These are phyloP conservation scores for Paxillus involutus DNA, from an alignment of 768 basidiomycete genomes.

Conservation along the genomic window DNA sequence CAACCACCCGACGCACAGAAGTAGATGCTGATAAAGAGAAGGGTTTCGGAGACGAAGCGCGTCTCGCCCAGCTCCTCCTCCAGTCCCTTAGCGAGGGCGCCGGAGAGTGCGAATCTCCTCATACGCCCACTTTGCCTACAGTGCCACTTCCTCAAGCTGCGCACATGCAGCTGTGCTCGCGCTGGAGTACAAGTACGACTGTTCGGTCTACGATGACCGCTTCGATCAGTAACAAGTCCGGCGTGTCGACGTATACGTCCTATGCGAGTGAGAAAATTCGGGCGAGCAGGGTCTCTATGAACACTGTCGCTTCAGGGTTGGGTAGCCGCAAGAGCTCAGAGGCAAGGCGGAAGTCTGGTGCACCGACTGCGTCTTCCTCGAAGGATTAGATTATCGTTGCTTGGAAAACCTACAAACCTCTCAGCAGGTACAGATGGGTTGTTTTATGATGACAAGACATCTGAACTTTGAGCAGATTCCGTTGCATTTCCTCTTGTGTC, in stretches of 20 bases:
- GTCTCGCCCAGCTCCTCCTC: conserved; percentile 29
- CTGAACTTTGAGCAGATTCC: conserved; percentile 9
- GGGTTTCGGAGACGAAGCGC: conserved; percentile 27
- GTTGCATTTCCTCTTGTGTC: neutral
- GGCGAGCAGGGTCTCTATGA: conserved; percentile 26
- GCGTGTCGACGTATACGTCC: conserved; percentile 27
- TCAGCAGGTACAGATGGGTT: neutral
- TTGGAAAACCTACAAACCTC: too few relatives aligned
- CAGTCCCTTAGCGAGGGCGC: conserved; percentile 24
- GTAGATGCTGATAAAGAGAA: conserved; percentile 15
- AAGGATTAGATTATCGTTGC: conserved; percentile 14
- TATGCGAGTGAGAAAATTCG: conserved; percentile 26
- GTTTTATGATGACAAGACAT: neutral
- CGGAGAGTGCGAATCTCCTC: conserved; percentile 5
- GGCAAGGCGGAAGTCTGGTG: conserved; percentile 23
- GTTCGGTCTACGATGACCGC: conserved; percentile 24
- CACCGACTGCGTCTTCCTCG: conserved; percentile 23
- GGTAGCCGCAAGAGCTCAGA: conserved; percentile 30
- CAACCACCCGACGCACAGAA: conserved; percentile 15
- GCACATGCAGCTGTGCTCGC: conserved; percentile 21
- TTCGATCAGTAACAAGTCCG: conserved; percentile 26
- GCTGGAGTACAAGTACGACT: conserved; percentile 34
- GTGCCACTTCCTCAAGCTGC: conserved; percentile 15
- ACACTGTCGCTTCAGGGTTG: conserved; percentile 22
- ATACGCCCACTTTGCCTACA: conserved; percentile 1